phyloP scores from a whole-genome alignment of 768 basidiomycete genomes.

The Plicaturopsis crispa region DNA sequence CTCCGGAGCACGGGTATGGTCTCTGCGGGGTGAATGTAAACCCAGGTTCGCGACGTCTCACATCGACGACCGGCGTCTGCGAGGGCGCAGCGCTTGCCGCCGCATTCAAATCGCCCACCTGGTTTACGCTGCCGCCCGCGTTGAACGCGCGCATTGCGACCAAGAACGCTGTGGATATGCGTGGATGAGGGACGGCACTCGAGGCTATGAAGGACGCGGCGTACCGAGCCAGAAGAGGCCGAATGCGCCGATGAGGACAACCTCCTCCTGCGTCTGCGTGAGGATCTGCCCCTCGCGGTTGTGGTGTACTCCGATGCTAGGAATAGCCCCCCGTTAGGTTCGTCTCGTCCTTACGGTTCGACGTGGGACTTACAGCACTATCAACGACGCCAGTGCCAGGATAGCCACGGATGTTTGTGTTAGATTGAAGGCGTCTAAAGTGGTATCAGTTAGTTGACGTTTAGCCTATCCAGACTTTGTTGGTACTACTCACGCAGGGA shows the following conservation, averaged over 20 bases:
- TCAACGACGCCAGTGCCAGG: conserved; percentile 55
- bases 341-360: background rate
- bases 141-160: conserved; percentile 32
- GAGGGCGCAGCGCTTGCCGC: too few species aligned
- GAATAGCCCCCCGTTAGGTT: background rate
- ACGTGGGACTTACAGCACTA: conserved; percentile 47
- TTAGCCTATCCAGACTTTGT: conserved; percentile 1
- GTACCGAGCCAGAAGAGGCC: conserved; percentile 74
- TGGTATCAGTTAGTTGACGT: conserved; percentile 5
- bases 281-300: conserved; percentile 51
- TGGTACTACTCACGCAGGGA: conserved; percentile 20
- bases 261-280: conserved; percentile 67
- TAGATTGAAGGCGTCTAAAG: conserved; percentile 58
- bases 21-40: conserved; percentile 15
- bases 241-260: conserved; percentile 61
- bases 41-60: conserved; percentile 6
- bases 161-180: conserved; percentile 25
- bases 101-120: conserved; percentile 6
- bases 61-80: background rate
- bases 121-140: conserved; percentile 20
- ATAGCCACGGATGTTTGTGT: conserved; percentile 72
- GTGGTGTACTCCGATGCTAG: conserved; percentile 64
- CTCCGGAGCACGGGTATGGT: conserved; percentile 49
- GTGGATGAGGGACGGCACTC: too few species aligned
- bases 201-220: too few species aligned